Evolutionary conservation across 805 yeast species (phyloP).

Genomic region (Maudiozyma serrabonitensis): DNA sequence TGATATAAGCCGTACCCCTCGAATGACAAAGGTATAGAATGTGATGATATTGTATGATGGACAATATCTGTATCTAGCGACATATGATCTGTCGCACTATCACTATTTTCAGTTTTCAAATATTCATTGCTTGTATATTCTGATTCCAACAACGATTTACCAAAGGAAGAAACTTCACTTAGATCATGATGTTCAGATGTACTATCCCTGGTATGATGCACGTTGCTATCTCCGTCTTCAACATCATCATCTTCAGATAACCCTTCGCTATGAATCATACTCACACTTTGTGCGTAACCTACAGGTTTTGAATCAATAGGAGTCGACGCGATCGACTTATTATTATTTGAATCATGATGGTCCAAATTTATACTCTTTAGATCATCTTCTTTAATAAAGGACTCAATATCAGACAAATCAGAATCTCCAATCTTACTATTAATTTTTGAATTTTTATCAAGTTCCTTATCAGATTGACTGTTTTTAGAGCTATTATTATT

Average conservation of each 20-base stretch:
- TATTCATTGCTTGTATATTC: constrained; percentile 20
- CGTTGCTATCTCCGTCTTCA: background rate
- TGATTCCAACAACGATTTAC: constrained; percentile 27
- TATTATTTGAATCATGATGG: constrained; percentile 5
- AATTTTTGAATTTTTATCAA: background rate
- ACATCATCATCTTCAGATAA: constrained; percentile 2
- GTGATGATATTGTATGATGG: constrained; percentile 14
- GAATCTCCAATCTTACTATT: constrained; percentile 5
- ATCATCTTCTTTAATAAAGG: constrained; percentile 27
- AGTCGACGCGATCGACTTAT: constrained; percentile 4
- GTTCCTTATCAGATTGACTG: background rate
- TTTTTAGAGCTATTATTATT: constrained; percentile 3
- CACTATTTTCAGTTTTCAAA: constrained; percentile 6
- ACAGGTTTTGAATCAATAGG: background rate
- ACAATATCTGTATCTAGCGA: constrained; percentile 15
- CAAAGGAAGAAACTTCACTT: constrained; percentile 26
- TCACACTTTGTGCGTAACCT: background rate
- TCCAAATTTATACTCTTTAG: constrained; percentile 18
- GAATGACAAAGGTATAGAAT: constrained; percentile 20
- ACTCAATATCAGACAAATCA: constrained; percentile 24
- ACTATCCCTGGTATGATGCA: background rate
- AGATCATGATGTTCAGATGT: constrained; percentile 1
- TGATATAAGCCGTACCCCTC: constrained; percentile 17
- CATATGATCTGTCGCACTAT: constrained; percentile 9
- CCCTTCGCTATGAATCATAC: constrained; percentile 2